phyloP scores from a whole-genome alignment of 768 basidiomycete genomes.

The Mycena rosella region DNA sequence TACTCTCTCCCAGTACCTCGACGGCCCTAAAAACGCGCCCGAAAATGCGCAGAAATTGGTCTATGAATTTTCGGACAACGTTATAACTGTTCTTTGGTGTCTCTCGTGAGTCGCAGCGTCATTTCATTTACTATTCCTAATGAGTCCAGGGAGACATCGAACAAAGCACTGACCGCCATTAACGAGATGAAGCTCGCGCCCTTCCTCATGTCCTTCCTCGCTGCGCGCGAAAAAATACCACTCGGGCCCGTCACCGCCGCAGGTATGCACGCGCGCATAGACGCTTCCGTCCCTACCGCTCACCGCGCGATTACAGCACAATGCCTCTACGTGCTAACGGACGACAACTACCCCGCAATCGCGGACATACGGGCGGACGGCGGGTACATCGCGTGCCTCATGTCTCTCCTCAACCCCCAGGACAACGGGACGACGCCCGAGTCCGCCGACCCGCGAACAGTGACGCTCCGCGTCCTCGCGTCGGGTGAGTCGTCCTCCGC shows the following conservation, averaged over 20 bases:
- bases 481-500: slow-evolving; percentile 6
- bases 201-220: slow-evolving; percentile 92
- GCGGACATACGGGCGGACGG: slow-evolving; percentile 72
- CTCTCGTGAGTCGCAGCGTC: slow-evolving; percentile 77
- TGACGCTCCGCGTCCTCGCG: slow-evolving; percentile 74
- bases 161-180: slow-evolving; percentile 90
- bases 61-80: slow-evolving; percentile 91
- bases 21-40: slow-evolving; percentile 69
- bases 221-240: slow-evolving; percentile 76
- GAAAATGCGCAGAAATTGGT: slow-evolving; percentile 82
- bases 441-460: slow-evolving; percentile 58
- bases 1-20: slow-evolving; percentile 76
- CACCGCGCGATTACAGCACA: slow-evolving; percentile 68
- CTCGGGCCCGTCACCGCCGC: slow-evolving; percentile 82
- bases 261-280: slow-evolving; percentile 59
- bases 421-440: slow-evolving; percentile 49
- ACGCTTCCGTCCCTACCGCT: not conserved
- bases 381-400: slow-evolving; percentile 72
- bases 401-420: slow-evolving; percentile 66
- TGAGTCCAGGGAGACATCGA: slow-evolving; percentile 82
- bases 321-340: slow-evolving; percentile 92
- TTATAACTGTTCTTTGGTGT: slow-evolving; percentile 95
- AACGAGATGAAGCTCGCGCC: slow-evolving; percentile 84
- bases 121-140: slow-evolving; percentile 34
- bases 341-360: slow-evolving; percentile 86